phyloP scores from a whole-genome alignment of 2,329 filamentous ascomycete species.

The Claviceps sp. region DNA sequence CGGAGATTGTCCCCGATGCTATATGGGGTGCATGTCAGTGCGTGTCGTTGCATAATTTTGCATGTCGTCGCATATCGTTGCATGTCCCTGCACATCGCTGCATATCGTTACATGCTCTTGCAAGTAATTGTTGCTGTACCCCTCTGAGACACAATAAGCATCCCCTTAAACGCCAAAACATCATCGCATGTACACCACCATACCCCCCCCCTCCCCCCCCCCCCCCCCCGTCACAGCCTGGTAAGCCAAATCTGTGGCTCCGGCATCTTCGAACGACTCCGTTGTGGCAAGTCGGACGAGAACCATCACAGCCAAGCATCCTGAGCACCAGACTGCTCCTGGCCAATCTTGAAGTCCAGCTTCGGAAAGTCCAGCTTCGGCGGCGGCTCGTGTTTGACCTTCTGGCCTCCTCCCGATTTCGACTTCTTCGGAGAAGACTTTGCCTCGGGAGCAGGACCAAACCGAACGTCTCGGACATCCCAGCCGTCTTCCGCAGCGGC shows the following conservation, averaged over 20 bases:
- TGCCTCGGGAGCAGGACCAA: slow-evolving; percentile 39
- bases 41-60: no score
- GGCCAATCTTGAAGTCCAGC: slow-evolving; percentile 34
- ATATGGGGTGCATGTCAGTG: no score
- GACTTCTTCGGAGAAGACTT: slow-evolving; percentile 18
- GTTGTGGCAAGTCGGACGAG: not conserved
- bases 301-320: slow-evolving; percentile 18
- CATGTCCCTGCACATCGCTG: no score
- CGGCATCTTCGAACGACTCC: not conserved
- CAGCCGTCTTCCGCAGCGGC: slow-evolving; percentile 81
- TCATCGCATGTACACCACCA: no score
- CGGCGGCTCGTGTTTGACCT: slow-evolving; percentile 38
- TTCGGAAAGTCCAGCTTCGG: slow-evolving; percentile 50
- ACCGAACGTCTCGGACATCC: slow-evolving; percentile 69
- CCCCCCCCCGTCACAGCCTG: not conserved
- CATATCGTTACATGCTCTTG: no score
- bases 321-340: slow-evolving; percentile 14
- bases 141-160: no score
- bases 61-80: no score
- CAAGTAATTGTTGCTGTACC: no score
- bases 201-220: no score
- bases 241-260: no score
- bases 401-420: slow-evolving; percentile 18
- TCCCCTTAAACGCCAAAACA: no score
- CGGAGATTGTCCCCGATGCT: no score